These are phyloP conservation scores for Fomitiporia mediterranea DNA, from an alignment of 1,284 basidiomycete genomes.

Conservation along the genomic window DNA sequence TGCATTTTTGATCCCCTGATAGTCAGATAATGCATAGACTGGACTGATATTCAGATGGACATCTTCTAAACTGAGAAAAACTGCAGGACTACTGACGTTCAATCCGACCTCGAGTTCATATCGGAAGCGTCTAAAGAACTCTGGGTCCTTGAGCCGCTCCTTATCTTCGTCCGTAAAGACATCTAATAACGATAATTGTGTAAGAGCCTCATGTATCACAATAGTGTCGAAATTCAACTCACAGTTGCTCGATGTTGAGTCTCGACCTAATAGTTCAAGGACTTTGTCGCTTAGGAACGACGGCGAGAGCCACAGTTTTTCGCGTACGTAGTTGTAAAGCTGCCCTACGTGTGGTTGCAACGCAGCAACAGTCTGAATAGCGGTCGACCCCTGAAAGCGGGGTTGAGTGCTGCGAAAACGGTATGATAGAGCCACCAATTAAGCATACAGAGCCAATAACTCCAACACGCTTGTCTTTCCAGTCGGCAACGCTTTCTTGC, in stretches of 20 bases:
- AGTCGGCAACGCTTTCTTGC: constrained; percentile 44
- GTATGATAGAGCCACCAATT: background rate
- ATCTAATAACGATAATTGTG: constrained; percentile 29
- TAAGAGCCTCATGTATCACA: background rate
- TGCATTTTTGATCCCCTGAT: constrained; percentile 42
- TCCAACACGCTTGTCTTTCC: constrained; percentile 52
- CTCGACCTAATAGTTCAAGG: constrained; percentile 34
- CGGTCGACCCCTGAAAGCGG: constrained; percentile 57
- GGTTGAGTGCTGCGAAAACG: no score
- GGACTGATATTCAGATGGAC: background rate
- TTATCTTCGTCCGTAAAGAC: constrained; percentile 51
- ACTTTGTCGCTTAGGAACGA: constrained; percentile 42
- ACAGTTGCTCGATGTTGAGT: constrained; percentile 40
- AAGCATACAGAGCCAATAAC: constrained; percentile 54
- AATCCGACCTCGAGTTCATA: constrained; percentile 45
- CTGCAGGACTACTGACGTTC: constrained; percentile 37
- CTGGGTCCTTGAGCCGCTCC: constrained; percentile 44
- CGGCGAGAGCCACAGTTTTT: constrained; percentile 55
- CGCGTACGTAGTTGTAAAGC: constrained; percentile 53
- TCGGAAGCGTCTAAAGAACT: constrained; percentile 47
- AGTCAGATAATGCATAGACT: constrained; percentile 45
- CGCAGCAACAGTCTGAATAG: constrained; percentile 58
- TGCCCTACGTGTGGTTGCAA: constrained; percentile 49
- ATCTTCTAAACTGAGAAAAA: background rate
- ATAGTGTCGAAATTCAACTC: constrained; percentile 21